A percentile compares a stretch with the other conserved stretches of the same genome.
Evolutionary conservation across 257 asterid species (phyloP).

Genomic region (Solanum okadae): DNA sequence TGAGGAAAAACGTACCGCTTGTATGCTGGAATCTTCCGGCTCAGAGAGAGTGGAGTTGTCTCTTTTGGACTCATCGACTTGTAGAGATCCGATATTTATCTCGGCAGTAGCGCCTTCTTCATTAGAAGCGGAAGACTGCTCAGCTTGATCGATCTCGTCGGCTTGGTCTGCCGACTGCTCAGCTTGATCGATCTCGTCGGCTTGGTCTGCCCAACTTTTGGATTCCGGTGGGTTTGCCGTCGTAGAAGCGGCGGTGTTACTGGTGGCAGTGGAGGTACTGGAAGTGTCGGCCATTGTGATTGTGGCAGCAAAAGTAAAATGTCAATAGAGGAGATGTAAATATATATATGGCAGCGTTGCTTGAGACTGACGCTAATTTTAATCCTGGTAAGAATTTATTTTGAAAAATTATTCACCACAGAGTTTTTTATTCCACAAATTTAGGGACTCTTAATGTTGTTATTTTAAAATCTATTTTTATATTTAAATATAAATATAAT

Average conservation of each 20-base stretch:
- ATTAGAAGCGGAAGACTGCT: background rate
- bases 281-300: background rate
- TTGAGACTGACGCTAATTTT: background rate
- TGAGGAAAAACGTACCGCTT: conserved; percentile 27
- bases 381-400: too few relatives aligned
- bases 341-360: background rate
- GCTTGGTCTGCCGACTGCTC: conserved; percentile 40
- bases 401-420: background rate
- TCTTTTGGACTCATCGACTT: conserved; percentile 27
- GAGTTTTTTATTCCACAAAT: background rate
- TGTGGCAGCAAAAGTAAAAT: background rate
- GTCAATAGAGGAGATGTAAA: background rate
- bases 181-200: conserved; percentile 23
- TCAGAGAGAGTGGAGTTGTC: conserved; percentile 23
- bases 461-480: background rate
- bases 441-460: background rate
- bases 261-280: background rate
- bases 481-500: background rate
- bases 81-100: conserved; percentile 1
- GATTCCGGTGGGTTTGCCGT: conserved; percentile 1
- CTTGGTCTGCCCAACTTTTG: conserved; percentile 56
- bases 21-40: conserved; percentile 43
- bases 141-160: conserved; percentile 19
- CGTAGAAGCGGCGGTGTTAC: background rate
- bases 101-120: background rate